Evolutionary conservation across 495 filamentous ascomycete species (phyloP), one percentile per base, ranked within the genome.

Genomic region (Lophiotrema nucula): DNA sequence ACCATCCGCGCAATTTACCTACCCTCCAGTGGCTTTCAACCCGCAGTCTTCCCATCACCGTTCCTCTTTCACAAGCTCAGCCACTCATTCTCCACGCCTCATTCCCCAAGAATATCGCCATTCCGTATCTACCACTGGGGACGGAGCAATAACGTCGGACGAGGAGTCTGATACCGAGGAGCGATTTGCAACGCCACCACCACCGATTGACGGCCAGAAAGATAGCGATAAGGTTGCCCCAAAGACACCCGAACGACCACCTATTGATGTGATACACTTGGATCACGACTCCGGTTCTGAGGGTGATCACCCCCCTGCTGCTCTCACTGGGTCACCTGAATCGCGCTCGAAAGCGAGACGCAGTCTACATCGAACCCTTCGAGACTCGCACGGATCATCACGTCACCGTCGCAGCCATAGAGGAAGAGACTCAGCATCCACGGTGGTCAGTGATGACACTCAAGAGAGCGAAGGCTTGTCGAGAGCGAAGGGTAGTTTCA

Each of bases 291-390:
- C 65, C 15, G 62, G 63, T 8, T 66, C 68, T 1, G 71, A 74
- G 0, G 49, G 35, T 27, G 71, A 70, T 31, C 61, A 53, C 27
- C 62, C 60, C 15, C 56, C 38, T 24, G 35, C 52, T 42, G 39
- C 53, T 18, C 42, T 62, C 24, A 47, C 53, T 0, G 53, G 56
- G 23, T 60, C 60, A 23, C 69, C 64, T 13, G 56, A 66, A 8
- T 63, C 67, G 2, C 77, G 69, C 71, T 73, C 69, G 64, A 91
- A 83, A 51, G 84, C 87, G 28, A 87, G 93, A 15, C 89, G 89
- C 52, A 95, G 92, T 72, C 77, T 98, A n/a, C 92, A 96, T 63
- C 85, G 91, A 41, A 95, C 91, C n/a, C 79, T 98, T 8, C 83
- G 93, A 49, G 92, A 97, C 55, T 81, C 86, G 13, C 86, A 88